Percentiles rank a stretch among this genome's conserved stretches.
Conservation (phyloP, 371 early-diverging fungal genomes). For the Mucor sp. region DNA sequence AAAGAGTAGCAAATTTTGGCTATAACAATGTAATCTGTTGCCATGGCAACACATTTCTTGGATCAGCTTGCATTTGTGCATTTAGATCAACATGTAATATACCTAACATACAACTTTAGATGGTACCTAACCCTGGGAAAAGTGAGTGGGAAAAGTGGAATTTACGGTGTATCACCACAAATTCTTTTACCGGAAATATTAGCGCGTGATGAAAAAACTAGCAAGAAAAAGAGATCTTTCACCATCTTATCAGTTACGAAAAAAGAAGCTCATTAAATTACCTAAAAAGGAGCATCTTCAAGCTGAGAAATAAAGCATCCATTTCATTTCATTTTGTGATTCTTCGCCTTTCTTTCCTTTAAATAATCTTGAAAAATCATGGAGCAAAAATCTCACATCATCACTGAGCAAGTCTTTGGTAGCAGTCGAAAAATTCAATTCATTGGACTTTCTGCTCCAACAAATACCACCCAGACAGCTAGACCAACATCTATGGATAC, state of each 20-base stretch:
- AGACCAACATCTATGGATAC: conserved; percentile 17
- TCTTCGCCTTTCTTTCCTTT: conserved; percentile 14
- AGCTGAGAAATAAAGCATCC: conserved; percentile 1
- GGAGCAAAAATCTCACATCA: conserved; percentile 38
- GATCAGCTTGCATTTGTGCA: neutral
- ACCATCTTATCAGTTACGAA: conserved; percentile 20
- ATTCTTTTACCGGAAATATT: conserved; percentile 1
- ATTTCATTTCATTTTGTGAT: conserved; percentile 13
- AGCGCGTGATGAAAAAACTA: conserved; percentile 26
- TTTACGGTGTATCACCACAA: neutral
- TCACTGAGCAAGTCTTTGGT: conserved; percentile 46
- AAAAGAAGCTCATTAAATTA: neutral
- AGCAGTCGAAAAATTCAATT: conserved; percentile 46
- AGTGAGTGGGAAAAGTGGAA: conserved; percentile 18
- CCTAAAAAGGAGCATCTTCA: neutral
- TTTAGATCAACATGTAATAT: neutral
- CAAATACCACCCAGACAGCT: neutral
- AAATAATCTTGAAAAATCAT: conserved; percentile 5
- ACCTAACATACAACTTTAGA: neutral
- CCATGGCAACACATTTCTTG: neutral
- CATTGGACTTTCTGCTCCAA: conserved; percentile 27
- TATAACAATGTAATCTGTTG: neutral
- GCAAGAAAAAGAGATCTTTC: conserved; percentile 2
- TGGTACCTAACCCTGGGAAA: conserved; percentile 14
- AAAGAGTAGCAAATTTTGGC: neutral